Evolutionary conservation across 148 eudicot genomes (phyloP).

Genomic region (Camellia japonica): DNA sequence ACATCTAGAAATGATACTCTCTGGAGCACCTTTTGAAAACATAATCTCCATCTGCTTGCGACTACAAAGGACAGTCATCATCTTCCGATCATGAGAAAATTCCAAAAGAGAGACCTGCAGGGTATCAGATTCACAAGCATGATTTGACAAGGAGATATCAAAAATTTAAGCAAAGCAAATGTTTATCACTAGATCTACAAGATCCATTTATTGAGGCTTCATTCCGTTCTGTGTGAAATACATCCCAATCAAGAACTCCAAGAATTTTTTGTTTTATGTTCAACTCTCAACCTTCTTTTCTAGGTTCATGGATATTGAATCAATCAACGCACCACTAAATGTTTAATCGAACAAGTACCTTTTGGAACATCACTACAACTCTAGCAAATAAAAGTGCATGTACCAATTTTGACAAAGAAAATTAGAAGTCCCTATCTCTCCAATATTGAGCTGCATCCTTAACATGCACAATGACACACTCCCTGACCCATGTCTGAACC

Average conservation of each 20-base stretch:
- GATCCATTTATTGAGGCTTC: not conserved
- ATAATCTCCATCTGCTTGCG: slow-evolving; percentile 85
- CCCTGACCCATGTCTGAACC: too few relatives aligned
- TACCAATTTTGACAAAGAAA: too few relatives aligned
- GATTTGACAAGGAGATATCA: not conserved
- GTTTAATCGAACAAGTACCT: not conserved
- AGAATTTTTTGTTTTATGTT: not conserved
- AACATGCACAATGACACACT: not conserved
- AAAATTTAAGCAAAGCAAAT: not conserved
- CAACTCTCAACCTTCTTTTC: not conserved
- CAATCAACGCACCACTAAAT: not conserved
- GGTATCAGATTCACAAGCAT: slow-evolving; percentile 22
- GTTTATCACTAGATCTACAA: not conserved
- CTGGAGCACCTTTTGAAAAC: slow-evolving; percentile 99
- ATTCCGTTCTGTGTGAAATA: not conserved
- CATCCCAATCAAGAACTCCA: not conserved
- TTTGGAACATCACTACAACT: not conserved
- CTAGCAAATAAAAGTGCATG: not conserved
- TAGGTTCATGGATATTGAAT: not conserved
- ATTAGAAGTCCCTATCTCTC: too few relatives aligned
- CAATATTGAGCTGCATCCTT: too few relatives aligned
- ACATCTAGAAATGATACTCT: slow-evolving; percentile 89
- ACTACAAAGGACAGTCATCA: slow-evolving; percentile 98
- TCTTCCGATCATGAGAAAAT: slow-evolving; percentile 98
- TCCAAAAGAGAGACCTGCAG: slow-evolving; percentile 79